These are phyloP conservation scores for Acer negundo DNA, from an alignment of 345 rosid species.

Conservation along the genomic window DNA sequence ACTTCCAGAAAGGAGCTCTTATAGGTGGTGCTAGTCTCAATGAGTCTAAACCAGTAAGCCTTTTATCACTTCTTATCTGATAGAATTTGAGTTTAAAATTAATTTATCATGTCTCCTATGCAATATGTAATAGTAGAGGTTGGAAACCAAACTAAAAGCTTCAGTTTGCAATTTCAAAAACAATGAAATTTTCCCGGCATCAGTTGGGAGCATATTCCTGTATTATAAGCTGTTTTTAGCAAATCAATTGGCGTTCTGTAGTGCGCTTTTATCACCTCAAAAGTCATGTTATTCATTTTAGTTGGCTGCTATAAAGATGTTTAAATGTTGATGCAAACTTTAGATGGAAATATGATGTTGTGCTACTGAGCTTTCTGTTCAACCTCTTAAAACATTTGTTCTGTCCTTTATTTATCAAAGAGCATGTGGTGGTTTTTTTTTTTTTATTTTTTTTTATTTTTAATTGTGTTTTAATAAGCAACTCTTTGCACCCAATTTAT, in stretches of 20 bases:
- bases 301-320: background rate
- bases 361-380: slow-evolving; percentile 5
- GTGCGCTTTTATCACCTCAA: background rate
- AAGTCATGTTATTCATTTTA: background rate
- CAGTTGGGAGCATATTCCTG: background rate
- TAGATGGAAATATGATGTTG: background rate
- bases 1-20: slow-evolving; percentile 71
- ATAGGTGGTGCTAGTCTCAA: slow-evolving; percentile 58
- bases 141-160: background rate
- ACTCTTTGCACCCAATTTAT: background rate
- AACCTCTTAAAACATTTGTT: background rate
- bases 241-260: background rate
- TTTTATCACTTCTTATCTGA: slow-evolving; percentile 4
- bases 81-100: background rate
- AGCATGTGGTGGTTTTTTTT: background rate
- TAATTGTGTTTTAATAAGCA: background rate
- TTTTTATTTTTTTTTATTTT: no score
- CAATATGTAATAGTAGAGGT: background rate
- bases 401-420: background rate
- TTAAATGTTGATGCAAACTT: background rate
- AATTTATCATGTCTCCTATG: background rate
- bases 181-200: background rate
- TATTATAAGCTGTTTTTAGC: background rate
- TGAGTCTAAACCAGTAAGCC: slow-evolving; percentile 61
- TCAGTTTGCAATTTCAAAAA: background rate